Evolutionary conservation across 2,329 filamentous ascomycete genomes (phyloP).

Genomic region (Fonsecaea pugnacius): DNA sequence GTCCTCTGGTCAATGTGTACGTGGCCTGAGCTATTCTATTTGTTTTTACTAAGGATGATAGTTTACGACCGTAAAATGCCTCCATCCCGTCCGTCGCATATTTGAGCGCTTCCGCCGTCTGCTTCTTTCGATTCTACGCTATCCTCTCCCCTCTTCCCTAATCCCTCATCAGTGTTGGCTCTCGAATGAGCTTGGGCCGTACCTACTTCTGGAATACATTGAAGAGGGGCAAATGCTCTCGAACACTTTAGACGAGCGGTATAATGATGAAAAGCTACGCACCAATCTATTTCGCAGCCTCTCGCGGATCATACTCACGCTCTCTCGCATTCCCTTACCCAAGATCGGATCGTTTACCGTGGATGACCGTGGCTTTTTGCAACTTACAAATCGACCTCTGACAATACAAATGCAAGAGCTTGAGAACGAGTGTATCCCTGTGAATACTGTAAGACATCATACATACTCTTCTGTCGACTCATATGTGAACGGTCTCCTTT

Average conservation of each 20-base stretch:
- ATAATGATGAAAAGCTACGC: slow-evolving; percentile 10
- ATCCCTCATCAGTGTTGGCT: background rate
- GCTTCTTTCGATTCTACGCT: too few relatives aligned
- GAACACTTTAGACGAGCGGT: too few relatives aligned
- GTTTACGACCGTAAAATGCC: background rate
- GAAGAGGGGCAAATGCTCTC: slow-evolving; percentile 35
- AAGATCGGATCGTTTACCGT: slow-evolving; percentile 38
- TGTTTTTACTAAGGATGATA: background rate
- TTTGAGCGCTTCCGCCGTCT: too few relatives aligned
- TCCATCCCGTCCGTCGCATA: background rate
- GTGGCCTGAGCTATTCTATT: background rate
- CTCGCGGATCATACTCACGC: slow-evolving; percentile 37
- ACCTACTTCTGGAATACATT: slow-evolving; percentile 33
- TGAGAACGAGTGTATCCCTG: slow-evolving; percentile 39
- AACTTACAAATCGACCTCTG: slow-evolving; percentile 38
- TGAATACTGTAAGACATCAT: slow-evolving; percentile 33
- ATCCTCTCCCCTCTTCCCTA: too few relatives aligned
- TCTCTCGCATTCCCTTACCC: slow-evolving; percentile 29
- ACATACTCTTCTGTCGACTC: slow-evolving; percentile 38
- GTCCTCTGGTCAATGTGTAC: background rate
- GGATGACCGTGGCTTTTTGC: slow-evolving; percentile 35
- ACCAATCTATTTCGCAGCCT: slow-evolving; percentile 36
- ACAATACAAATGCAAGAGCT: slow-evolving; percentile 35
- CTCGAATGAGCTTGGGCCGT: slow-evolving; percentile 18
- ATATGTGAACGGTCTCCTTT: slow-evolving; percentile 39